phyloP scores from a whole-genome alignment of 805 yeast genomes.

The Dipodascus geniculatus region DNA sequence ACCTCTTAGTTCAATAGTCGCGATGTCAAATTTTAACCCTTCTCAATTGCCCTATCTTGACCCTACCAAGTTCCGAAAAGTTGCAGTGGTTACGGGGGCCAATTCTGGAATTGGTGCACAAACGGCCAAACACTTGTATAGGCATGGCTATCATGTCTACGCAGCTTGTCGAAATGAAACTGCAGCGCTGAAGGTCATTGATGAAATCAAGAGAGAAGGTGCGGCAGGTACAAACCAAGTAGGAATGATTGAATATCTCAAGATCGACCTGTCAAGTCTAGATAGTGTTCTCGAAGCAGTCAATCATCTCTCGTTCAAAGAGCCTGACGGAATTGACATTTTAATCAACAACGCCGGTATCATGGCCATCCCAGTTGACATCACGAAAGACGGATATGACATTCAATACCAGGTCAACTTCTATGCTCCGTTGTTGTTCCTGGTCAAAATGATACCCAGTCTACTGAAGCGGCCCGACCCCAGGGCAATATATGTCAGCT shows the following conservation, averaged over 20 bases:
- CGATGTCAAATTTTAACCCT: slow-evolving; percentile 25
- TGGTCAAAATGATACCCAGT: slow-evolving; percentile 45
- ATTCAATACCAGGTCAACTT: slow-evolving; percentile 72
- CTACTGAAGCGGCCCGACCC: slow-evolving; percentile 27
- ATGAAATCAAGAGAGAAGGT: slow-evolving; percentile 48
- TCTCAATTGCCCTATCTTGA: slow-evolving; percentile 48
- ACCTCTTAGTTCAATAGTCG: background rate
- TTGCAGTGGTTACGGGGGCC: slow-evolving; percentile 73
- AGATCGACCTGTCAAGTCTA: background rate
- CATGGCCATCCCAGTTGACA: slow-evolving; percentile 56
- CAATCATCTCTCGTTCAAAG: background rate
- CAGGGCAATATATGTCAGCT: slow-evolving; percentile 52
- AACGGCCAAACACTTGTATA: slow-evolving; percentile 60
- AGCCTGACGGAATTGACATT: slow-evolving; percentile 32
- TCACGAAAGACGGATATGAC: slow-evolving; percentile 61
- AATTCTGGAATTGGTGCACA: slow-evolving; percentile 73
- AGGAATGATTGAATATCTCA: background rate
- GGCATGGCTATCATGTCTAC: slow-evolving; percentile 70
- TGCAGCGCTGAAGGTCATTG: slow-evolving; percentile 45
- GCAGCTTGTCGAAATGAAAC: slow-evolving; percentile 56
- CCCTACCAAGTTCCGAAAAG: slow-evolving; percentile 42
- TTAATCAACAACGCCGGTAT: slow-evolving; percentile 72
- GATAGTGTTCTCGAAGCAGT: background rate
- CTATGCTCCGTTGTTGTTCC: slow-evolving; percentile 59
- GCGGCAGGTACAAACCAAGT: background rate